Percentiles rank a stretch among this genome's conserved stretches.
Evolutionary conservation across 2,329 filamentous ascomycete species (phyloP).

Genomic region (Aspergillus novofumigatus): DNA sequence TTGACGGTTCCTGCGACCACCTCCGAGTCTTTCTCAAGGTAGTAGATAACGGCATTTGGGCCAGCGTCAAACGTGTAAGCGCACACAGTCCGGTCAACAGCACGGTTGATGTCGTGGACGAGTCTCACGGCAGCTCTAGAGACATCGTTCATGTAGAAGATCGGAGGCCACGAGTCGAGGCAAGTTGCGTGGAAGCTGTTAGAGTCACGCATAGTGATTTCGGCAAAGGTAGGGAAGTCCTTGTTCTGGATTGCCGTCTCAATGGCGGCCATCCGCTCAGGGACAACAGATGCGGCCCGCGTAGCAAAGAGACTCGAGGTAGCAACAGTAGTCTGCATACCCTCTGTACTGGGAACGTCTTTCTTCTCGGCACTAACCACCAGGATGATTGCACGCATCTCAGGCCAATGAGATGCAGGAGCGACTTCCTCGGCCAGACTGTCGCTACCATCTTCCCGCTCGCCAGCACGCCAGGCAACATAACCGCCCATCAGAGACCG

Average conservation of each 20-base stretch:
- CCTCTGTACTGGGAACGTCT: slow-evolving; percentile 83
- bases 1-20: slow-evolving; percentile 76
- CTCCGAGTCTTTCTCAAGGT: slow-evolving; percentile 71
- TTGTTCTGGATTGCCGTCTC: slow-evolving; percentile 70
- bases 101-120: slow-evolving; percentile 82
- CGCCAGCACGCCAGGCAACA: slow-evolving; percentile 87
- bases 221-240: slow-evolving; percentile 83
- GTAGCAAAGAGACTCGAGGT: slow-evolving; percentile 84
- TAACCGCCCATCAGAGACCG: slow-evolving; percentile 91
- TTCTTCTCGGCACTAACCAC: slow-evolving; percentile 94
- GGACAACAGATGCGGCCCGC: slow-evolving; percentile 72
- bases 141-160: slow-evolving; percentile 98
- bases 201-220: slow-evolving; percentile 92
- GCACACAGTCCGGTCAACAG: slow-evolving; percentile 72
- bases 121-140: slow-evolving; percentile 80
- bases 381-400: slow-evolving; percentile 87
- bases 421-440: slow-evolving; percentile 86
- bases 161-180: slow-evolving; percentile 91
- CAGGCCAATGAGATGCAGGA: slow-evolving; percentile 85
- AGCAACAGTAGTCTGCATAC: slow-evolving; percentile 95
- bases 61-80: slow-evolving; percentile 98
- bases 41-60: slow-evolving; percentile 96
- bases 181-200: slow-evolving; percentile 97
- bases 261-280: slow-evolving; percentile 77
- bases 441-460: slow-evolving; percentile 72